phyloP scores from a whole-genome alignment of 805 yeast species.

The Saccharomycopsis sp. region DNA sequence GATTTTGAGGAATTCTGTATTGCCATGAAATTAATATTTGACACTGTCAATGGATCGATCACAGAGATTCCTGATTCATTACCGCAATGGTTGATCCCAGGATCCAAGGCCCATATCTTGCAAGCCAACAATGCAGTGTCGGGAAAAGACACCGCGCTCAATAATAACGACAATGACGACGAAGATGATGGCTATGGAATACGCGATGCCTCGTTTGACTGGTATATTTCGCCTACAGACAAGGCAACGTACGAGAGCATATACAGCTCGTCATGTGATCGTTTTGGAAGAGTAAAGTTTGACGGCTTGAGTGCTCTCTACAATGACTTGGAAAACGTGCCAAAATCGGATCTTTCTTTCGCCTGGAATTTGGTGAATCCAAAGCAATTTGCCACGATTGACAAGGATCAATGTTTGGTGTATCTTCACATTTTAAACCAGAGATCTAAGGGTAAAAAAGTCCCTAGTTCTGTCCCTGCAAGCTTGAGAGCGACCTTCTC shows the following conservation, averaged over 20 bases:
- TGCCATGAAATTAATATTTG: conserved; percentile 93
- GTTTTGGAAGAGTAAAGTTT: conserved; percentile 72
- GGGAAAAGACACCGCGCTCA: conserved; percentile 38
- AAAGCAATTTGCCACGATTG: conserved; percentile 76
- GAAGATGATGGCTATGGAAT: conserved; percentile 61
- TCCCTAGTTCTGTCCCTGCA: conserved; percentile 94
- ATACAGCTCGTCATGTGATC: conserved; percentile 66
- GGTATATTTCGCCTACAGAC: conserved; percentile 95
- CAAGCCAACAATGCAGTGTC: conserved; percentile 66
- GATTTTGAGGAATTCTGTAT: conserved; percentile 98
- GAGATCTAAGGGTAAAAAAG: conserved; percentile 66
- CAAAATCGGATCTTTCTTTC: conserved; percentile 74
- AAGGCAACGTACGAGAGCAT: conserved; percentile 70
- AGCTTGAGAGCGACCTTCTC: conserved; percentile 86
- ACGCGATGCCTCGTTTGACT: conserved; percentile 69
- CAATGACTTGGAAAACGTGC: conserved; percentile 60
- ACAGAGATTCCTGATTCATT: conserved; percentile 59
- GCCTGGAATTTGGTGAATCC: conserved; percentile 98
- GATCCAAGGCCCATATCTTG: conserved; percentile 76
- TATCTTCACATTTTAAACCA: conserved; percentile 88
- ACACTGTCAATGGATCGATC: conserved; percentile 69
- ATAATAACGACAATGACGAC: conserved; percentile 33
- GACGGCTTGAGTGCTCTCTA: conserved; percentile 66
- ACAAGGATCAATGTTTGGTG: conserved; percentile 86
- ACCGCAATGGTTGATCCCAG: conserved; percentile 92